These are phyloP conservation scores for Ogataea chonburiensis DNA, from an alignment of 805 yeast genomes.

Conservation along the genomic window DNA sequence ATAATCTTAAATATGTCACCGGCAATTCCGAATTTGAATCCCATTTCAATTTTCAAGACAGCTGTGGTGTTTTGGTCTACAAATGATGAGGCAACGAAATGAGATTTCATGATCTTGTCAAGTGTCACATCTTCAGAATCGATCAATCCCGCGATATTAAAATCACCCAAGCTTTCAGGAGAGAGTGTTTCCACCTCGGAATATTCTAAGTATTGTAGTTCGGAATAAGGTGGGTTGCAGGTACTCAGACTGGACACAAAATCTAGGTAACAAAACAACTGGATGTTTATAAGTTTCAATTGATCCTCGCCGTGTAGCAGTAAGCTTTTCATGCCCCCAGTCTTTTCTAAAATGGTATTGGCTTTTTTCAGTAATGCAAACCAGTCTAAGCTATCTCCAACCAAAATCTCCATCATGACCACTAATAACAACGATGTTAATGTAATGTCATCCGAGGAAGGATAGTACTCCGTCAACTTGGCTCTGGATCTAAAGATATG, in stretches of 20 bases:
- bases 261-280: constrained; percentile 33
- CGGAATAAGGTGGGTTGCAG: constrained; percentile 28
- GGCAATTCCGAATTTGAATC: constrained; percentile 33
- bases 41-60: constrained; percentile 28
- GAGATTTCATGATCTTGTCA: constrained; percentile 11
- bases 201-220: constrained; percentile 12
- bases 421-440: constrained; percentile 25
- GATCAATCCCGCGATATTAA: constrained; percentile 3
- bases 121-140: constrained; percentile 10
- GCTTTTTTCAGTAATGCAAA: constrained; percentile 28
- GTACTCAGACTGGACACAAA: constrained; percentile 32
- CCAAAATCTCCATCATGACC: constrained; percentile 29
- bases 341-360: constrained; percentile 21
- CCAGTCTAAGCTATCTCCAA: constrained; percentile 32
- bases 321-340: constrained; percentile 29
- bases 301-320: constrained; percentile 8
- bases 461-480: constrained; percentile 10
- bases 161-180: constrained; percentile 6
- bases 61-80: constrained; percentile 21
- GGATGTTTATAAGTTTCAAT: constrained; percentile 27
- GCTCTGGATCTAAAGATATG: constrained; percentile 19
- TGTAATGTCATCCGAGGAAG: constrained; percentile 15
- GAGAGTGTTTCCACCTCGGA: constrained; percentile 4
- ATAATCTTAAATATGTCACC: constrained; percentile 32
- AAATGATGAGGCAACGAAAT: constrained; percentile 9